phyloP scores from a whole-genome alignment of 768 basidiomycete species.

The Macrolepiota dolichaula region DNA sequence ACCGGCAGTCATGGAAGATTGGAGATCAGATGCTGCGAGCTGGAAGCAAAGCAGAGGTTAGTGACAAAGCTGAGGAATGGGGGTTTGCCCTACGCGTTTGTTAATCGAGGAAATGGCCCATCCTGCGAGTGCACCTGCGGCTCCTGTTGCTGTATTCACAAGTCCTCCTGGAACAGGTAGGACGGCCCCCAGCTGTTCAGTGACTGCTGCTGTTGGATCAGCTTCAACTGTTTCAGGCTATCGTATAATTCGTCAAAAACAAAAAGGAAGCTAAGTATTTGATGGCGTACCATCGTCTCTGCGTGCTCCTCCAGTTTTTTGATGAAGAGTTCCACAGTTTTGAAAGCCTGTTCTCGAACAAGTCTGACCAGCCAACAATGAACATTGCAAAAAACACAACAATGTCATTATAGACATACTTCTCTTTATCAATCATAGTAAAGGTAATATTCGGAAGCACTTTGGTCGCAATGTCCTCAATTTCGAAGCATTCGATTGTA shows the following conservation, averaged over 20 bases:
- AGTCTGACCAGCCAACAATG: slow-evolving; percentile 42
- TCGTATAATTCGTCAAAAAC: neutral
- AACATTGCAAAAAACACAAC: neutral
- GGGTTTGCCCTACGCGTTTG: slow-evolving; percentile 55
- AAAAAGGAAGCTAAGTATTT: neutral
- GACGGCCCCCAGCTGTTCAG: slow-evolving; percentile 18
- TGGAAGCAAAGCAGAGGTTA: slow-evolving; percentile 21
- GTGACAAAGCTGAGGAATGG: neutral
- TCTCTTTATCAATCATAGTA: slow-evolving; percentile 87
- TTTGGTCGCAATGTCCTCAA: slow-evolving; percentile 84
- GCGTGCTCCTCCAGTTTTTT: slow-evolving; percentile 80
- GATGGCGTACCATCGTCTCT: slow-evolving; percentile 66
- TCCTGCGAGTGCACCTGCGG: slow-evolving; percentile 87
- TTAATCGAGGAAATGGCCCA: slow-evolving; percentile 94
- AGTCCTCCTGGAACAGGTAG: slow-evolving; percentile 46
- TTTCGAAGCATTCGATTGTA: slow-evolving; percentile 83
- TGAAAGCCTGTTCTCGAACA: slow-evolving; percentile 96
- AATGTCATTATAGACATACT: slow-evolving; percentile 44
- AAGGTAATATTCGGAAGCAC: slow-evolving; percentile 85
- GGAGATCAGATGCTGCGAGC: slow-evolving; percentile 72
- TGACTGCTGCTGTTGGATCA: slow-evolving; percentile 26
- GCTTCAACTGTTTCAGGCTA: slow-evolving; percentile 37
- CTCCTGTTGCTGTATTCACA: slow-evolving; percentile 85
- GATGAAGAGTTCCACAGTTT: slow-evolving; percentile 84
- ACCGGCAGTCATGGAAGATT: slow-evolving; percentile 55